Evolutionary conservation across 1,139 yeast genomes (phyloP).

Genomic region (Candida frijolesensis): DNA sequence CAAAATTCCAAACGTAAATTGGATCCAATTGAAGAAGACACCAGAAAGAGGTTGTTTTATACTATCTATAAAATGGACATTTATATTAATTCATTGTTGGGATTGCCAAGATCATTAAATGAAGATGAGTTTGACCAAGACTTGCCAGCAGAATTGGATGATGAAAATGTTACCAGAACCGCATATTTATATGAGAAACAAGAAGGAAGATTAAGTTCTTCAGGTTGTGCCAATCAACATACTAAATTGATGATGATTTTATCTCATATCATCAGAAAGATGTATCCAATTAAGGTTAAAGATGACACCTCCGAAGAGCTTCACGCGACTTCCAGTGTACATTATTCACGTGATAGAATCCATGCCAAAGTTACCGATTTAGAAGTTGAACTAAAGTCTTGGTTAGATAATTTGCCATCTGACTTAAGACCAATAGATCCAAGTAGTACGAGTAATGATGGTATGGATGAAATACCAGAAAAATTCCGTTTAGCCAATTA

Average conservation of each 20-base stretch:
- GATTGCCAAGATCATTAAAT: constrained; percentile 74
- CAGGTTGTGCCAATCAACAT: constrained; percentile 85
- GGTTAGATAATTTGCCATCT: constrained; percentile 74
- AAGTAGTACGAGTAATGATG: constrained; percentile 22
- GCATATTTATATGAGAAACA: constrained; percentile 45
- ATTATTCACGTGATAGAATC: constrained; percentile 39
- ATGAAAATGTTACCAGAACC: constrained; percentile 77
- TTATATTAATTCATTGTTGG: constrained; percentile 85
- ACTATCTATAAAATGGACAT: constrained; percentile 91
- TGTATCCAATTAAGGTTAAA: constrained; percentile 44
- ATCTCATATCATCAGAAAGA: constrained; percentile 44
- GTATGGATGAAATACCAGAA: constrained; percentile 47
- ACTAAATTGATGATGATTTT: constrained; percentile 62
- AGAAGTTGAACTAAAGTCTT: constrained; percentile 70
- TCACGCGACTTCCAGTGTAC: constrained; percentile 9
- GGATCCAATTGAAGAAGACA: constrained; percentile 83
- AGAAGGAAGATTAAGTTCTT: constrained; percentile 58
- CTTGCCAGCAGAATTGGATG: constrained; percentile 82
- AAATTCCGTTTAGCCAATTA: constrained; percentile 72
- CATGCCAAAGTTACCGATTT: constrained; percentile 70
- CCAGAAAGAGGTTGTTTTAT: constrained; percentile 83
- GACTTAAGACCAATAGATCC: constrained; percentile 78
- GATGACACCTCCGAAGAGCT: constrained; percentile 7
- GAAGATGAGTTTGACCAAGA: constrained; percentile 91
- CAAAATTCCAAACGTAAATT: constrained; percentile 53